Evolutionary conservation across 2,329 filamentous ascomycete species (phyloP).

Genomic region (Penicillium sp.): DNA sequence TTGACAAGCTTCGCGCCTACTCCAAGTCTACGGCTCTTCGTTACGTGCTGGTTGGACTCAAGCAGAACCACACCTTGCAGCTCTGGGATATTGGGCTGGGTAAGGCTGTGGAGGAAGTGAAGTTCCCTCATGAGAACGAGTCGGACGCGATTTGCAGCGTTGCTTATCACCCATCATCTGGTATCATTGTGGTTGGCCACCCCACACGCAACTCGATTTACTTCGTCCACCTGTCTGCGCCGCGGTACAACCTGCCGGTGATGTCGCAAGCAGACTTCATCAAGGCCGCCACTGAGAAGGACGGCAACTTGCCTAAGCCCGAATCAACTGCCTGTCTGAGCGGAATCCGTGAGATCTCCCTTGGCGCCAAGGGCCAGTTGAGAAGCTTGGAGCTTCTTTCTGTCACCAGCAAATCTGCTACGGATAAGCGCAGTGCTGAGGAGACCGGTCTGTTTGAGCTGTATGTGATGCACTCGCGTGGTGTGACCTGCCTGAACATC

Average conservation of each 20-base stretch:
- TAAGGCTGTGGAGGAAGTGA: conserved; percentile 95
- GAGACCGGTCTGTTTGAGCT: conserved; percentile 83
- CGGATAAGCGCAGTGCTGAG: conserved; percentile 54
- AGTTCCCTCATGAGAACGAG: conserved; percentile 91
- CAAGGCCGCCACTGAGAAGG: conserved; percentile 67
- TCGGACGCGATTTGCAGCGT: conserved; percentile 98
- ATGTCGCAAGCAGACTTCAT: conserved; percentile 88
- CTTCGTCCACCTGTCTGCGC: conserved; percentile 91
- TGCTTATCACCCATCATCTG: conserved; percentile 84
- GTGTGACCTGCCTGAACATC: conserved; percentile 83
- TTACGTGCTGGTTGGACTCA: conserved; percentile 96
- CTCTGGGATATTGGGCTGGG: conserved; percentile 94
- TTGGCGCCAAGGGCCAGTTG: conserved; percentile 77
- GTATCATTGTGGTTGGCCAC: conserved; percentile 91
- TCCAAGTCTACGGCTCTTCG: conserved; percentile 82
- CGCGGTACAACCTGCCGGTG: conserved; percentile 75
- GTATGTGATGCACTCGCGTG: conserved; percentile 96
- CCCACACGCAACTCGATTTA: conserved; percentile 97
- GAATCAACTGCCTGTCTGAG: conserved; percentile 97
- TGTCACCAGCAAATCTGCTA: conserved; percentile 48
- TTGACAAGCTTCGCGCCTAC: conserved; percentile 94
- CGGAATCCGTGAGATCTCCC: conserved; percentile 91
- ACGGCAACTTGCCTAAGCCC: conserved; percentile 70
- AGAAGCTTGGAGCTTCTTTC: conserved; percentile 86
- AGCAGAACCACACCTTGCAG: conserved; percentile 97